Evolutionary conservation across 2,329 filamentous ascomycete species (phyloP).

Genomic region (Colletotrichum eleusines): DNA sequence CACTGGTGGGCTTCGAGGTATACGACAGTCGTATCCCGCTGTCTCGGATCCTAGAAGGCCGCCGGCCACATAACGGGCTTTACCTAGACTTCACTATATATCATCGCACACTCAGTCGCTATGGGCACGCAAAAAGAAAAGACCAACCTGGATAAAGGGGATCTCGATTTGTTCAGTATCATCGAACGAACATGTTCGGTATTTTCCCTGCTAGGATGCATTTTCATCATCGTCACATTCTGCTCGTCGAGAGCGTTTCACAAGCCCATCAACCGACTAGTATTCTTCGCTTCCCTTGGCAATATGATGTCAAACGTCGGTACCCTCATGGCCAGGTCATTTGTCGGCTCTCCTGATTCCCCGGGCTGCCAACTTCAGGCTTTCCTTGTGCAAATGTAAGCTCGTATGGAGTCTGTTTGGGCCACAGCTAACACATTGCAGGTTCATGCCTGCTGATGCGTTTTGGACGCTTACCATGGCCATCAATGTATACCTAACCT

Average conservation of each 20-base stretch:
- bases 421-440: constrained; percentile 50
- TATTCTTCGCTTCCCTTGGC: constrained; percentile 86
- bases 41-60: neutral
- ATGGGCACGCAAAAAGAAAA: constrained; percentile 25
- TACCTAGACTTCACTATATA: neutral
- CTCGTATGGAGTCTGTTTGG: constrained; percentile 45
- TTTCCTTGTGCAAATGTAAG: constrained; percentile 86
- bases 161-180: constrained; percentile 67
- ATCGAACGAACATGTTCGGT: constrained; percentile 78
- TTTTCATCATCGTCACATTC: constrained; percentile 81
- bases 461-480: constrained; percentile 87
- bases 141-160: constrained; percentile 42
- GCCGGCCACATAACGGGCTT: neutral
- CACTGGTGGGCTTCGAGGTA: neutral
- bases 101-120: neutral
- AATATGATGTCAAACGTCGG: constrained; percentile 84
- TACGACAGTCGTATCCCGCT: neutral
- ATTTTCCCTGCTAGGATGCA: constrained; percentile 76
- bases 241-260: constrained; percentile 76
- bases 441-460: constrained; percentile 83
- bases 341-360: constrained; percentile 60
- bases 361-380: constrained; percentile 79
- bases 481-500: constrained; percentile 84
- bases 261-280: constrained; percentile 87
- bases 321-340: constrained; percentile 77